phyloP scores from a whole-genome alignment of 225 moss, liverwort and hornwort genomes.

The Ulota crispa region DNA sequence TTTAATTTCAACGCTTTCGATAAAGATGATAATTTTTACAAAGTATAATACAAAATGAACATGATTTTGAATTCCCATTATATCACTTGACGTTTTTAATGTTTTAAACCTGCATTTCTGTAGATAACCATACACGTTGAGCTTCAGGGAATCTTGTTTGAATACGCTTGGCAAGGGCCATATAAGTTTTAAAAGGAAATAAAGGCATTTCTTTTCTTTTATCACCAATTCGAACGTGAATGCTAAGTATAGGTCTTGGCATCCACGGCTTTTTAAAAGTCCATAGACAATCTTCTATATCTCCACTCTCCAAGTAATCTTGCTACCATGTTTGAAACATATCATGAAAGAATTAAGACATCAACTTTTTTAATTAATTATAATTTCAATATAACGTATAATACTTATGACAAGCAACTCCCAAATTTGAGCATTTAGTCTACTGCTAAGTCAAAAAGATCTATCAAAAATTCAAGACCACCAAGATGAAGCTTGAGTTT shows the following conservation, averaged over 20 bases:
- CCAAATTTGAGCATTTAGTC: too few relatives aligned
- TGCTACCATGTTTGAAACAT: neutral
- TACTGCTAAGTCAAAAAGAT: too few relatives aligned
- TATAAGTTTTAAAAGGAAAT: slow-evolving; percentile 38
- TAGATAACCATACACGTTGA: slow-evolving; percentile 35
- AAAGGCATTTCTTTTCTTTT: slow-evolving; percentile 41
- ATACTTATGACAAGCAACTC: too few relatives aligned
- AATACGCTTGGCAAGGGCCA: slow-evolving; percentile 32
- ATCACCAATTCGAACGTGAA: slow-evolving; percentile 45
- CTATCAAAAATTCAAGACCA: too few relatives aligned
- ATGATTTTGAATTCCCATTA: neutral
- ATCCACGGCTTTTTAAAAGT: slow-evolving; percentile 25
- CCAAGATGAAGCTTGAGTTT: too few relatives aligned
- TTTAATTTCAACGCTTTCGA: too few relatives aligned
- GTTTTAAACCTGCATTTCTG: slow-evolving; percentile 33
- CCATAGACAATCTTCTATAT: slow-evolving; percentile 35
- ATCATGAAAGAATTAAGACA: too few relatives aligned
- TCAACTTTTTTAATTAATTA: too few relatives aligned
- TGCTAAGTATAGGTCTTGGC: slow-evolving; percentile 39
- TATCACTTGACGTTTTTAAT: rapidly evolving
- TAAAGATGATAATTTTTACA: neutral
- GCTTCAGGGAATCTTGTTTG: slow-evolving; percentile 22
- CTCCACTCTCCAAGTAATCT: slow-evolving; percentile 11
- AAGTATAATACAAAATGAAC: rapidly evolving
- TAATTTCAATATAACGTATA: too few relatives aligned